phyloP scores from a whole-genome alignment of 208 protist species.

The Herpetomonas samuelpessoai region DNA sequence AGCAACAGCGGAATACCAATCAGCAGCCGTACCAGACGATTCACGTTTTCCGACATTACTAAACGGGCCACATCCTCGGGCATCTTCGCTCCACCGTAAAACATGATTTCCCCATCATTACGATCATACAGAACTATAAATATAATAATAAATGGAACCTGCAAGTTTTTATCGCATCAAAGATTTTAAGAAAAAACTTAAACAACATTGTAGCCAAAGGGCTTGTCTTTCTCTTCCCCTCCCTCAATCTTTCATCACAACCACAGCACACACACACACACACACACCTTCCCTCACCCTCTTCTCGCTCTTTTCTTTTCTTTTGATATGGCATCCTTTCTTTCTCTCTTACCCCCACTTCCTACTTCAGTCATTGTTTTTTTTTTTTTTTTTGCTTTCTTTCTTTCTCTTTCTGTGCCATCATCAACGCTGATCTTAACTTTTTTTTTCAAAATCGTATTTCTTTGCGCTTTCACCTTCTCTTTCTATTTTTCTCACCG shows the following conservation, averaged over 20 bases:
- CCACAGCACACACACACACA: background rate
- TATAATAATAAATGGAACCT: too few species aligned
- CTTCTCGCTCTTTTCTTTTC: constrained; percentile 1
- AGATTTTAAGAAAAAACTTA: too few species aligned
- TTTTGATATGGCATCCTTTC: constrained; percentile 10
- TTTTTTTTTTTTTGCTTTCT: constrained; percentile 9
- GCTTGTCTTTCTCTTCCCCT: constrained; percentile 1
- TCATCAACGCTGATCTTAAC: background rate
- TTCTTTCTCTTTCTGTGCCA: background rate
- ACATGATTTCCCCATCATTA: too few species aligned
- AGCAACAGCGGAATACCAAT: background rate
- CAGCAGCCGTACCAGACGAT: background rate
- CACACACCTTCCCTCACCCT: background rate
- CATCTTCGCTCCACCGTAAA: too few species aligned
- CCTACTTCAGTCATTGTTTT: background rate
- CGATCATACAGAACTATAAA: too few species aligned
- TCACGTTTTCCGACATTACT: too few species aligned
- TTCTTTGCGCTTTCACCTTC: too few species aligned
- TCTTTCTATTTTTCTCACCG: too few species aligned
- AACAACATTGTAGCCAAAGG: too few species aligned
- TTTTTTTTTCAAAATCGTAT: background rate
- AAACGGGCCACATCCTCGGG: too few species aligned
- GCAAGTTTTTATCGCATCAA: too few species aligned
- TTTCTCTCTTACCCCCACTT: constrained; percentile 12
- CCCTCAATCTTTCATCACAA: constrained; percentile 4